A percentile compares a stretch with the other conserved stretches of the same genome.
These are phyloP conservation scores for Leccinellum luteum DNA, from an alignment of 768 basidiomycete genomes.

Conservation along the genomic window DNA sequence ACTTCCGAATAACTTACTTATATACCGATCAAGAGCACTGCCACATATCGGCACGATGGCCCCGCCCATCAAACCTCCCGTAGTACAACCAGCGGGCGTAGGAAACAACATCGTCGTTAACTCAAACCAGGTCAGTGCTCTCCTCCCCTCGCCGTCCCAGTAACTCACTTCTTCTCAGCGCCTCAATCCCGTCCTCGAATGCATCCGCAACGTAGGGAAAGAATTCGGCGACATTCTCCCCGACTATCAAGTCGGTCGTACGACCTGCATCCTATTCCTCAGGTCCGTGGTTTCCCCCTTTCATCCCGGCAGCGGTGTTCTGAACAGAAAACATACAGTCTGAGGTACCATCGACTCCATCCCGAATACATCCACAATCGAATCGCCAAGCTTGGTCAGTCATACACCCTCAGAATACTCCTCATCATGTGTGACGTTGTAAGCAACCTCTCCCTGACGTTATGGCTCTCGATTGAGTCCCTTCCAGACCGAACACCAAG, in stretches of 20 bases:
- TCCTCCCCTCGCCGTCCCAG: background rate
- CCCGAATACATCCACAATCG: slow-evolving; percentile 95
- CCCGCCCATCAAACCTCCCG: slow-evolving; percentile 40
- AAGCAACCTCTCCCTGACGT: slow-evolving; percentile 30
- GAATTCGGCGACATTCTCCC: slow-evolving; percentile 93
- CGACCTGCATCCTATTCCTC: slow-evolving; percentile 88
- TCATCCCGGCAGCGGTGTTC: background rate
- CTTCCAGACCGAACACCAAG: slow-evolving; percentile 83
- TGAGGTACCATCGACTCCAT: slow-evolving; percentile 94
- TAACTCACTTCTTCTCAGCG: slow-evolving; percentile 45
- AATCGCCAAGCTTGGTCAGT: slow-evolving; percentile 79
- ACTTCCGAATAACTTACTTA: background rate
- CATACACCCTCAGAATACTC: slow-evolving; percentile 81
- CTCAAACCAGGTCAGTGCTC: slow-evolving; percentile 48
- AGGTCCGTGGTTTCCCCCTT: slow-evolving; percentile 49
- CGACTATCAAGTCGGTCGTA: slow-evolving; percentile 95
- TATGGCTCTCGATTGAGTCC: background rate
- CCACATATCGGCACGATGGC: slow-evolving; percentile 6
- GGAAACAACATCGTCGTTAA: slow-evolving; percentile 66
- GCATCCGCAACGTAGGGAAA: slow-evolving; percentile 84
- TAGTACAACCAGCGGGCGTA: slow-evolving; percentile 60
- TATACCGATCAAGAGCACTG: background rate
- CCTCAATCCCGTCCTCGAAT: slow-evolving; percentile 85
- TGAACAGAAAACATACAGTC: slow-evolving; percentile 41
- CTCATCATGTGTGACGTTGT: slow-evolving; percentile 92